phyloP scores from a whole-genome alignment of 2,329 filamentous ascomycete genomes.

The Aspergillus quadricinctus region DNA sequence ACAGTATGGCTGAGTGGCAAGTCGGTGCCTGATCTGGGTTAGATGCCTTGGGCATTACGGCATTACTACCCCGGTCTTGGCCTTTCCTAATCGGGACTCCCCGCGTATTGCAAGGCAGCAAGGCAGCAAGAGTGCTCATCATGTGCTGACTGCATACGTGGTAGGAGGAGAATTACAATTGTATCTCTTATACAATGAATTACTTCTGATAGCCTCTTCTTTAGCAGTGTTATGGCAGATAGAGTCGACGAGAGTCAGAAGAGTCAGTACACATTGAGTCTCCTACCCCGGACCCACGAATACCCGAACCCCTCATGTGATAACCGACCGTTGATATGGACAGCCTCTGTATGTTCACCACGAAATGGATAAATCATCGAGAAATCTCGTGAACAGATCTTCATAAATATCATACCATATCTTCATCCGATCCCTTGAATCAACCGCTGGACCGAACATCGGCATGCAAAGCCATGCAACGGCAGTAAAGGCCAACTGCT shows the following conservation, averaged over 20 bases:
- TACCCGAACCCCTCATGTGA: slow-evolving; percentile 1
- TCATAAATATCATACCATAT: neutral
- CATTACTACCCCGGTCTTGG: neutral
- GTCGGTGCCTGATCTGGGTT: neutral
- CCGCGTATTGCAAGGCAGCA: neutral
- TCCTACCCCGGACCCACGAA: neutral
- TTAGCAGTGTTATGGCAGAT: neutral
- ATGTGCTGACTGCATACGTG: neutral
- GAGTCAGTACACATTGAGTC: too few relatives aligned
- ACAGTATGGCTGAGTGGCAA: slow-evolving; percentile 1
- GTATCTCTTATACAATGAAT: neutral
- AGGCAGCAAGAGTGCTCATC: too few relatives aligned
- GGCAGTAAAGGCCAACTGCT: too few relatives aligned
- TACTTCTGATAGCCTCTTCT: neutral
- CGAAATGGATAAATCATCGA: neutral
- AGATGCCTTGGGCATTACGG: too few relatives aligned
- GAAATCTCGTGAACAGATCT: neutral
- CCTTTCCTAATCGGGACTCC: neutral
- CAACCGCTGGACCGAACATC: neutral
- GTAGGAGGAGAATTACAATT: neutral
- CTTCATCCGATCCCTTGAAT: neutral
- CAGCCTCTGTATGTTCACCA: neutral
- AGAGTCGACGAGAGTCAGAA: neutral
- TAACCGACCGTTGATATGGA: neutral
- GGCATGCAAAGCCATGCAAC: neutral